phyloP scores from a whole-genome alignment of 345 rosid species.

The Arabidopsis arenosa region DNA sequence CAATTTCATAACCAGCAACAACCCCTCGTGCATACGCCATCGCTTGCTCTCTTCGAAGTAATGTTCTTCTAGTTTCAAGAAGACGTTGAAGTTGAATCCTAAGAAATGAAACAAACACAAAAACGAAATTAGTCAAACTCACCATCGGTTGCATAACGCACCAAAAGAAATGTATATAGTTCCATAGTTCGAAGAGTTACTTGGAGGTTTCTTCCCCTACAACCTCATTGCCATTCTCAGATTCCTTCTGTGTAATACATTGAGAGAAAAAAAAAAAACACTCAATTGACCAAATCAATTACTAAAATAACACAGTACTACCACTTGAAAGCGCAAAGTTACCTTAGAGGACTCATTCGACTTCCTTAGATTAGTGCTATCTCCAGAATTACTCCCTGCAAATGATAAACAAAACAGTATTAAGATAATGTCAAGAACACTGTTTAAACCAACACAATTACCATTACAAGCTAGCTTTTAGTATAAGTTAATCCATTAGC shows the following conservation, averaged over 20 bases:
- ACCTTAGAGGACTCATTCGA: constrained; percentile 66
- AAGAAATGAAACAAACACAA: constrained; percentile 22
- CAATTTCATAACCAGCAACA: constrained; percentile 78
- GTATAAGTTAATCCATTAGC: not conserved
- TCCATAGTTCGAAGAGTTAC: constrained; percentile 45
- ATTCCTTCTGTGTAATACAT: constrained; percentile 51
- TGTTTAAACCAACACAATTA: not conserved
- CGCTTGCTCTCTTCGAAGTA: constrained; percentile 82
- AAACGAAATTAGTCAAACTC: constrained; percentile 29
- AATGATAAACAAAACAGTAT: constrained; percentile 22
- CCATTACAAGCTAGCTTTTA: constrained; percentile 1
- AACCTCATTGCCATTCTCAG: constrained; percentile 45
- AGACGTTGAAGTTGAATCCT: constrained; percentile 82
- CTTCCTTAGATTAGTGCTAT: constrained; percentile 42
- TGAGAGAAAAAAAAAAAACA: constrained; percentile 6
- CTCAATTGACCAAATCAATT: constrained; percentile 18
- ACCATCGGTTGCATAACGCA: not conserved
- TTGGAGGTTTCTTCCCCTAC: constrained; percentile 69
- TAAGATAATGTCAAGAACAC: not conserved
- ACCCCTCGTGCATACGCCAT: constrained; percentile 87
- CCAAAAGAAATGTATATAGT: constrained; percentile 14
- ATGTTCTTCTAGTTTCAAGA: constrained; percentile 66
- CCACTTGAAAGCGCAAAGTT: not conserved
- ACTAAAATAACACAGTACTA: not conserved
- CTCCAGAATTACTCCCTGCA: constrained; percentile 46